These are phyloP conservation scores for Murraya paniculata DNA, from an alignment of 345 rosid genomes.

Conservation along the genomic window DNA sequence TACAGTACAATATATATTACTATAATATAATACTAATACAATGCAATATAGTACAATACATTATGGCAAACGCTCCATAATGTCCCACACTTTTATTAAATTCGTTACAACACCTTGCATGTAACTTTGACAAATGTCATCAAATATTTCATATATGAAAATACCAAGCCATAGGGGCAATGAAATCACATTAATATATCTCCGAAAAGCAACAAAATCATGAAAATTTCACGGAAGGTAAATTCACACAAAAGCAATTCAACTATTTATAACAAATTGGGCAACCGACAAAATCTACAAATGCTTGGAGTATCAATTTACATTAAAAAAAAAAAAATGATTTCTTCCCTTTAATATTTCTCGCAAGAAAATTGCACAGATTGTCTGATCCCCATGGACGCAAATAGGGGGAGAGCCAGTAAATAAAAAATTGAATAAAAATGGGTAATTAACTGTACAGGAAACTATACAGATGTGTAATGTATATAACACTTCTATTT, in stretches of 20 bases:
- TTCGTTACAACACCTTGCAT: background rate
- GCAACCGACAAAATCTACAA: slow-evolving; percentile 30
- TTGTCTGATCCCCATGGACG: background rate
- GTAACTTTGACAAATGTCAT: background rate
- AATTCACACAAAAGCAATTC: slow-evolving; percentile 30
- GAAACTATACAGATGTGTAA: slow-evolving; percentile 29
- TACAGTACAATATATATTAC: too few relatives aligned
- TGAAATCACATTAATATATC: background rate
- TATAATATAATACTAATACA: too few relatives aligned
- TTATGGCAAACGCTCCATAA: too few relatives aligned
- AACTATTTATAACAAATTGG: slow-evolving; percentile 12
- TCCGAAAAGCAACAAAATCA: too few relatives aligned
- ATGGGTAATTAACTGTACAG: slow-evolving; percentile 41
- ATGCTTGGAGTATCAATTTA: slow-evolving; percentile 19
- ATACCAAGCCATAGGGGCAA: background rate
- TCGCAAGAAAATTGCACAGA: slow-evolving; percentile 5
- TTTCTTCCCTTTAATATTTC: background rate
- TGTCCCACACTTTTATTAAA: too few relatives aligned
- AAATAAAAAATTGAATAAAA: background rate
- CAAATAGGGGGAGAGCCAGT: too few relatives aligned
- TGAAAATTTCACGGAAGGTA: background rate
- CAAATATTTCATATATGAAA: background rate
- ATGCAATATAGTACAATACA: too few relatives aligned
- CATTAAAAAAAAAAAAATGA: slow-evolving; percentile 16
- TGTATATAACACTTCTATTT: background rate